These are phyloP conservation scores for Rubia peregrina DNA, from an alignment of 305 asterid genomes.

Conservation along the genomic window DNA sequence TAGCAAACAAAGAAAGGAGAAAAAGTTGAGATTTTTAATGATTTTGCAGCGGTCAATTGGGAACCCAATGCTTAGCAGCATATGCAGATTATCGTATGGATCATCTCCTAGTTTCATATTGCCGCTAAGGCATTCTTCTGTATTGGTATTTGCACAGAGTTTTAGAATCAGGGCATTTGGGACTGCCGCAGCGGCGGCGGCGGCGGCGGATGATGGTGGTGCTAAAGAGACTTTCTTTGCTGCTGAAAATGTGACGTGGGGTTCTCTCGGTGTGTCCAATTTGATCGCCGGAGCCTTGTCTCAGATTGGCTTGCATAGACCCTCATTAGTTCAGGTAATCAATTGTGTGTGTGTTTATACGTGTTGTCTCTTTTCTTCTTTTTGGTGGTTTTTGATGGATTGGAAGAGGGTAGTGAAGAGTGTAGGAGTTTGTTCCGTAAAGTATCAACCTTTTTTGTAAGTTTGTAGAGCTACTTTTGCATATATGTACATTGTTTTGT, in stretches of 20 bases:
- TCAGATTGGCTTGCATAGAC: slow-evolving; percentile 60
- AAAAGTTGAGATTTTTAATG: slow-evolving; percentile 1
- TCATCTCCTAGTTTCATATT: slow-evolving; percentile 24
- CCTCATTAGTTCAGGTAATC: slow-evolving; percentile 82
- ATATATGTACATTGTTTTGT: neutral
- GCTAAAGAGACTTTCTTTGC: slow-evolving; percentile 65
- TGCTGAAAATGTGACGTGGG: slow-evolving; percentile 72
- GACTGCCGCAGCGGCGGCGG: slow-evolving; percentile 27
- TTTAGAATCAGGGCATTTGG: slow-evolving; percentile 38
- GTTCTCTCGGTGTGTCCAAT: slow-evolving; percentile 71
- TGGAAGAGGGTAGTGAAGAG: neutral
- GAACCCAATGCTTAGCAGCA: slow-evolving; percentile 29
- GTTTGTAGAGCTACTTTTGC: neutral
- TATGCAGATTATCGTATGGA: slow-evolving; percentile 34
- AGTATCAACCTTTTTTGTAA: no score
- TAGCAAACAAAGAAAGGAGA: neutral
- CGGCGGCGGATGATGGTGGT: slow-evolving; percentile 21
- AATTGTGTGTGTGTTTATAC: neutral
- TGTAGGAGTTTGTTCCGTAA: neutral
- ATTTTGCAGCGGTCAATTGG: slow-evolving; percentile 22
- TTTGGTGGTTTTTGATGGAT: neutral
- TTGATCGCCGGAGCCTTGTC: slow-evolving; percentile 50
- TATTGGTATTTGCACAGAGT: slow-evolving; percentile 22
- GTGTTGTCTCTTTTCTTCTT: neutral
- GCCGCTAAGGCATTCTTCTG: slow-evolving; percentile 13